phyloP scores from a whole-genome alignment of 2,329 filamentous ascomycete genomes.

The Xylaria sp. region DNA sequence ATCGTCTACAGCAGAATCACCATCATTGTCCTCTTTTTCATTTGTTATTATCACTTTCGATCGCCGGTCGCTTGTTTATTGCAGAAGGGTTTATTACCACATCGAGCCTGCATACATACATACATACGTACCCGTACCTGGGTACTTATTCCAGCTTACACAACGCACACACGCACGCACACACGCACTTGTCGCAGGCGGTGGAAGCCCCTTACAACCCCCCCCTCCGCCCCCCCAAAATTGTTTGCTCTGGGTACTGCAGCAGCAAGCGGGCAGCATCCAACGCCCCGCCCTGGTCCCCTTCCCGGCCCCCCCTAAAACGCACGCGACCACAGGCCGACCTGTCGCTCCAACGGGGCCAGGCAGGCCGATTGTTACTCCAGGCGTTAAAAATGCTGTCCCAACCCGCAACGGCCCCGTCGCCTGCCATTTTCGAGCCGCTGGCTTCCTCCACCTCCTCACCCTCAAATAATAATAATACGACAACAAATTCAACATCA shows the following conservation, averaged over 20 bases:
- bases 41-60: neutral
- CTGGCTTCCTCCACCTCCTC: slow-evolving; percentile 44
- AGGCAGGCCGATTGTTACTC: slow-evolving; percentile 16
- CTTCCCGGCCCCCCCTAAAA: slow-evolving; percentile 18
- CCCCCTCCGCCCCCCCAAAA: neutral
- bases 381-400: slow-evolving; percentile 47
- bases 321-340: slow-evolving; percentile 29
- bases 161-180: neutral
- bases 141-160: neutral
- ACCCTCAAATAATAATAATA: slow-evolving; percentile 3
- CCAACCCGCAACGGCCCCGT: slow-evolving; percentile 45
- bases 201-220: neutral
- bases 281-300: slow-evolving; percentile 13
- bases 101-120: neutral
- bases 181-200: neutral
- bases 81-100: slow-evolving; percentile 18
- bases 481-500: neutral
- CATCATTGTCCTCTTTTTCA: neutral
- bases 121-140: slow-evolving; percentile 8
- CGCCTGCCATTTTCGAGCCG: slow-evolving; percentile 47
- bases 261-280: slow-evolving; percentile 10
- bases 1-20: neutral
- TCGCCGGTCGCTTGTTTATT: slow-evolving; percentile 2
- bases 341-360: slow-evolving; percentile 26
- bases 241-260: slow-evolving; percentile 5